phyloP scores from a whole-genome alignment of 2,329 filamentous ascomycete species.

The Pezicula neosporulosa region DNA sequence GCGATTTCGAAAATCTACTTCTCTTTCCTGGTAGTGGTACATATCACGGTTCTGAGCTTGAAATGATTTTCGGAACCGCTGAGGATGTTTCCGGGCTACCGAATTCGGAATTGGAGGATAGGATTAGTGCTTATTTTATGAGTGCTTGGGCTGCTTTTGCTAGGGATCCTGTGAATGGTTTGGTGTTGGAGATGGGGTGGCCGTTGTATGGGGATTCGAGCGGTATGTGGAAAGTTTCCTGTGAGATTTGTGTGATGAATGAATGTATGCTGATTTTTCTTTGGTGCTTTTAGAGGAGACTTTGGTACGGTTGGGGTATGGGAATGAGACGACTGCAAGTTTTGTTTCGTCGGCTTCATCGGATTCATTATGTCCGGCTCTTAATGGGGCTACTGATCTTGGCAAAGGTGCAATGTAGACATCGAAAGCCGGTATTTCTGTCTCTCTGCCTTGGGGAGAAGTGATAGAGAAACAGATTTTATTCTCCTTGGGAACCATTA shows the following conservation, averaged over 20 bases:
- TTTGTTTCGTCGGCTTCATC: constrained; percentile 15
- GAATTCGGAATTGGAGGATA: constrained; percentile 5
- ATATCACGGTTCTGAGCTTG: constrained; percentile 27
- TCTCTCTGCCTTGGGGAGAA: too few species aligned
- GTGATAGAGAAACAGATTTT: too few species aligned
- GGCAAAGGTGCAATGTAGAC: constrained; percentile 23
- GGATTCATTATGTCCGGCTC: constrained; percentile 17
- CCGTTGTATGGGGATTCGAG: constrained; percentile 6
- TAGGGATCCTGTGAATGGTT: constrained; percentile 25
- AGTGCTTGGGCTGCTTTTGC: constrained; percentile 31
- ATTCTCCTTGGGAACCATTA: too few species aligned
- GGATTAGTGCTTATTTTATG: constrained; percentile 19
- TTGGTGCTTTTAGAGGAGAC: constrained; percentile 9
- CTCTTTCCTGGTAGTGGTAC: constrained; percentile 22
- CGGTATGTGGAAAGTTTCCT: background rate
- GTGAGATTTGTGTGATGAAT: background rate
- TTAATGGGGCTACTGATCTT: constrained; percentile 16
- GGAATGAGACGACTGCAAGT: constrained; percentile 11
- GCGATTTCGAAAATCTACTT: constrained; percentile 24
- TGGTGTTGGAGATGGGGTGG: constrained; percentile 15
- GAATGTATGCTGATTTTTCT: background rate
- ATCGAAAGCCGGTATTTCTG: too few species aligned
- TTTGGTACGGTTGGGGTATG: constrained; percentile 22
- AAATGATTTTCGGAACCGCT: constrained; percentile 24
- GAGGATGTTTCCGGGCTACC: constrained; percentile 21